Base-by-base conservation (phyloP, 441 rosid species). In the Metrosideros polymorpha region DNA sequence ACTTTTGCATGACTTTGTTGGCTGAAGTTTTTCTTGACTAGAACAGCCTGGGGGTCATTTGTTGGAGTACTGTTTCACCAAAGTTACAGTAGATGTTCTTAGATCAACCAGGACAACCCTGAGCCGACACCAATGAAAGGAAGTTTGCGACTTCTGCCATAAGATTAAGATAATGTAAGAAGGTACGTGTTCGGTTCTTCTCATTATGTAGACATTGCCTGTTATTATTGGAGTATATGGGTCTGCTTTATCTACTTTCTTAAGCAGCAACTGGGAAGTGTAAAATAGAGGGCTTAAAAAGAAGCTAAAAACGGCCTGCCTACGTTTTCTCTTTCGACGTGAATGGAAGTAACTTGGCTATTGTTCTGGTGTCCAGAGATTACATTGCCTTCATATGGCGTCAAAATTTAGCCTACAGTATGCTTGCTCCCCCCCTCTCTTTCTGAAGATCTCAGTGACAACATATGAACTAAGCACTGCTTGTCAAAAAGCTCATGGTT, bases 1-100 rank as follows among this genome's bases (percentile, higher is more conserved):
- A 85, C 95, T 95, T 84, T 90, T 96, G 89, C 98, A 94, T 84
- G 96, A 96, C 91, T 96, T 95, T 87, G 97, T 94, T 39, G 97
- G 98, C 56, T 94, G 92, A 91, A 29, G 32, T 51, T 85, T 63
- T 75, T 47, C 61, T 50, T 27, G 17, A 82, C 83, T 51, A 54
- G 85, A 83, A 47, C 84, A 87, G 79, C 84, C 84, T 53, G 86
- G 66, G 87, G 86, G 35, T 50, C 29, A 57, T 86, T 42, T 12
- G 27, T 54, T 25, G 45, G 71, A 54, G 76, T 84, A 86, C 35
- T 85, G 66, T 87, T 54, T 85, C 84, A 49, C 3, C 10, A 42
- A 76, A 79, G 77, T 61, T 61, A 75, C 79, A 10, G 47, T 71
- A 71, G 79, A 71, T 22, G 79, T 35, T 35, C 79, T 71, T 71